Evolutionary conservation across 345 rosid species (phyloP), one percentile per base, ranked within the genome.

Genomic region (Brassica rapa): DNA sequence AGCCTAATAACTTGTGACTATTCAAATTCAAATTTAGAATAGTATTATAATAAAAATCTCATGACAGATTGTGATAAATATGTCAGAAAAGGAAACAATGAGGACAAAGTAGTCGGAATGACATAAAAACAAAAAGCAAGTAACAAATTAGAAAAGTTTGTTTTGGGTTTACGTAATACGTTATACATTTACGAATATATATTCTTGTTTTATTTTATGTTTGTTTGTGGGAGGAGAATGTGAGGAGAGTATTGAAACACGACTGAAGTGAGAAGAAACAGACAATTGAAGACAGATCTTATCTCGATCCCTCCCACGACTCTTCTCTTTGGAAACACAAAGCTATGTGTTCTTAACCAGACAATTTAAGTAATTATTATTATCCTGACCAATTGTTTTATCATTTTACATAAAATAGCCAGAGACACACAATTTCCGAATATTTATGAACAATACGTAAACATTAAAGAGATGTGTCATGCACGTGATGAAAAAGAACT

Each of bases 221-320:
- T 69, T 74, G 75, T 74, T 74, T 56, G 83, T 64, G 14, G 64
- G 56, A 32, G 6, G n/a, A 64, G 63, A 80, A 74, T 80, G 75
- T 69, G 83, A 80, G 79, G 83, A 64, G 72, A 56, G 76, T 76
- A 75, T 75, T 80, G 76, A 80, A 70, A 80, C 83, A 80, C 83
- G 83, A 75, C 80, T 32, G 64, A 70, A 55, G 65, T 62, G 59
- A 69, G 53, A 62, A 61, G 74, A 51, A 75, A n/a, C 75, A 74
- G 79, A 74, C 82, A 74, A 68, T 39, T 56, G 62, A 67, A 66
- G 75, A 70, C 80, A 75, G 68, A 70, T 80, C 83, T 80, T 80
- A 80, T 75, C 83, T 75, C 73, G 70, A 75, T 70, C 72, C 66
- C 37, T 74, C 82, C 82, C 82, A 78, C 77, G 82, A 78, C 82